A percentile compares a stretch with the other conserved stretches of the same genome.
Conservation (phyloP, 2,329 filamentous ascomycete genomes). For the Colletotrichum acutatum region DNA sequence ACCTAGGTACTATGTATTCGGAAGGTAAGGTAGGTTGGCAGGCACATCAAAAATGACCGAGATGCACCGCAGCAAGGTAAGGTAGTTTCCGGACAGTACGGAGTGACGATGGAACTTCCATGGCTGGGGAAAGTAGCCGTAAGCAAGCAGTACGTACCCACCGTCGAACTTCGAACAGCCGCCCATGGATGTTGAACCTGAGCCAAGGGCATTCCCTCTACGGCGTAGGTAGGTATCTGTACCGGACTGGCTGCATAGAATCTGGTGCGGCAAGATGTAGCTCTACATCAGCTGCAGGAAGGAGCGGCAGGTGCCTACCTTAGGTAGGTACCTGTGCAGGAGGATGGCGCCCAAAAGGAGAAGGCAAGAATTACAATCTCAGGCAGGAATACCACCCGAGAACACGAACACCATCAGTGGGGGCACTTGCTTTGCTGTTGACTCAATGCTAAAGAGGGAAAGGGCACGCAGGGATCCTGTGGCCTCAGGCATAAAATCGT, state of each 20-base stretch:
- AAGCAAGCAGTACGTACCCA: not conserved
- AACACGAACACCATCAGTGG: not conserved
- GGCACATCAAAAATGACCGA: not conserved
- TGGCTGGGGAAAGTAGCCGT: not conserved
- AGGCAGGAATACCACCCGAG: not conserved
- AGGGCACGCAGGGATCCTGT: no score
- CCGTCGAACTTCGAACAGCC: not conserved
- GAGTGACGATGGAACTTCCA: not conserved
- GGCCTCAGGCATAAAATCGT: conserved; percentile 1
- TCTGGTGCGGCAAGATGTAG: no score
- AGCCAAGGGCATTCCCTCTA: not conserved
- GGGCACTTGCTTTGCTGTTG: not conserved
- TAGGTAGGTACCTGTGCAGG: not conserved
- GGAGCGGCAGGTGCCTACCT: no score
- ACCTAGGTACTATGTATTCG: no score
- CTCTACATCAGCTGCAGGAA: not conserved
- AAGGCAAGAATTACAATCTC: not conserved
- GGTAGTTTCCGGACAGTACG: not conserved
- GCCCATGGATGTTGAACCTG: not conserved
- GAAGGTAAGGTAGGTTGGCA: no score
- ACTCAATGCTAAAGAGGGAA: not conserved
- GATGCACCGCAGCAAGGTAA: not conserved
- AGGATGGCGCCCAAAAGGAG: not conserved
- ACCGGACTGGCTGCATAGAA: no score
- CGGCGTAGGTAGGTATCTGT: no score